Percentiles rank a stretch among this genome's conserved stretches.
These are phyloP conservation scores for Colletotrichum brevisporum DNA, from an alignment of 2,329 filamentous ascomycete genomes.

Conservation along the genomic window DNA sequence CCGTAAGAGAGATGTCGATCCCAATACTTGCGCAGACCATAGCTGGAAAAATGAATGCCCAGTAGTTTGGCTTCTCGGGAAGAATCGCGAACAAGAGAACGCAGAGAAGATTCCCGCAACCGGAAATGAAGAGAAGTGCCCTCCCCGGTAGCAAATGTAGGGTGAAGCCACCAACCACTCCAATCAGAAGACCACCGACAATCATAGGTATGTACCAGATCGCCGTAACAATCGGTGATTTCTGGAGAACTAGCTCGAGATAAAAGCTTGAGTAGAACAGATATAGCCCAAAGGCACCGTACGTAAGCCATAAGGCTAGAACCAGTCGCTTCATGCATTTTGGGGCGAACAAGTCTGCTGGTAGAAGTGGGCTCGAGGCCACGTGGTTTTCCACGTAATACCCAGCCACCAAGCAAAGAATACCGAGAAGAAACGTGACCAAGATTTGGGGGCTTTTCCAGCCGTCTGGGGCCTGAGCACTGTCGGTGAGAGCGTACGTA, in stretches of 20 bases:
- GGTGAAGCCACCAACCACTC: slow-evolving; percentile 47
- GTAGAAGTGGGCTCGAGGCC: slow-evolving; percentile 76
- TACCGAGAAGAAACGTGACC: slow-evolving; percentile 74
- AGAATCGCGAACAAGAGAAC: slow-evolving; percentile 48
- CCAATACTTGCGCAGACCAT: slow-evolving; percentile 79
- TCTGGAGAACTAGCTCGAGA: slow-evolving; percentile 72
- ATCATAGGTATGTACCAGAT: slow-evolving; percentile 79
- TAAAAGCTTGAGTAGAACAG: slow-evolving; percentile 80
- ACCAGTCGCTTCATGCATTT: slow-evolving; percentile 77
- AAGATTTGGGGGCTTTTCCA: slow-evolving; percentile 84
- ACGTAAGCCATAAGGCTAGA: slow-evolving; percentile 74
- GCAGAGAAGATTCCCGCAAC: neutral
- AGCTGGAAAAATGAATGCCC: slow-evolving; percentile 80
- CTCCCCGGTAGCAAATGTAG: neutral
- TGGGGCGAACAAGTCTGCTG: slow-evolving; percentile 77
- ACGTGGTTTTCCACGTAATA: slow-evolving; percentile 82
- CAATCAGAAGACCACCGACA: slow-evolving; percentile 73
- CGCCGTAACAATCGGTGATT: slow-evolving; percentile 71
- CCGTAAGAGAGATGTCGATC: slow-evolving; percentile 81
- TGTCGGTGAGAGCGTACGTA: slow-evolving; percentile 82
- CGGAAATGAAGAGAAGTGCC: neutral
- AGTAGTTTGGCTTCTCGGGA: slow-evolving; percentile 71
- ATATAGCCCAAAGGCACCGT: slow-evolving; percentile 78
- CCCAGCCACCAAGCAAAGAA: slow-evolving; percentile 70
- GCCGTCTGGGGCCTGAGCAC: slow-evolving; percentile 75